phyloP scores from a whole-genome alignment of 2,329 filamentous ascomycete genomes.

The Ophiocordyceps camponoti-saundersi region DNA sequence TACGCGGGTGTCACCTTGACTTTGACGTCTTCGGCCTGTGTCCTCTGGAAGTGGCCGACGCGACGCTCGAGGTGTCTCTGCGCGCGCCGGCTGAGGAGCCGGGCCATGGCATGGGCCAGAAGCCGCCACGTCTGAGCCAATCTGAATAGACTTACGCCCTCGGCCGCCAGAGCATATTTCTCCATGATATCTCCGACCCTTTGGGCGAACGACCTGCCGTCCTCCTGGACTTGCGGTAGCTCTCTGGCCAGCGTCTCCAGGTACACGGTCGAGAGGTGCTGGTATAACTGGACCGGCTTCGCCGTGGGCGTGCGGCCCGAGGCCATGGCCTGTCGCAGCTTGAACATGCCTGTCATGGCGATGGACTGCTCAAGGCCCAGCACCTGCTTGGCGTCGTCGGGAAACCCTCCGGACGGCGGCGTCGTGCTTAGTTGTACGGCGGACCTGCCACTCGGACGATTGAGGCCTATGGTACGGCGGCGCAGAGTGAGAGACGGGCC shows the following conservation, averaged over 20 bases:
- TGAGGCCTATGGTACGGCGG: slow-evolving; percentile 22
- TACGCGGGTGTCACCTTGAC: slow-evolving; percentile 3
- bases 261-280: slow-evolving; percentile 38
- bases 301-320: slow-evolving; percentile 38
- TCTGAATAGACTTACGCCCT: slow-evolving; percentile 37
- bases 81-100: slow-evolving; percentile 36
- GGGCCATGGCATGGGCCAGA: slow-evolving; percentile 35
- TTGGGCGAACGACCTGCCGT: slow-evolving; percentile 20
- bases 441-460: slow-evolving; percentile 22
- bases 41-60: slow-evolving; percentile 20
- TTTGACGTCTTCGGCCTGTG: slow-evolving; percentile 13
- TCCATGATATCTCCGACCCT: slow-evolving; percentile 35
- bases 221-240: slow-evolving; percentile 23
- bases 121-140: slow-evolving; percentile 49
- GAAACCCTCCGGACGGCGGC: slow-evolving; percentile 24
- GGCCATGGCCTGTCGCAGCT: slow-evolving; percentile 44
- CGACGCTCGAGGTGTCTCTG: slow-evolving; percentile 39
- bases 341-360: slow-evolving; percentile 38
- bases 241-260: slow-evolving; percentile 32
- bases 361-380: slow-evolving; percentile 41
- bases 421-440: slow-evolving; percentile 33
- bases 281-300: slow-evolving; percentile 32
- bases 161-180: slow-evolving; percentile 38
- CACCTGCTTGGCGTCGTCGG: slow-evolving; percentile 19
- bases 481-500: slow-evolving; percentile 39